phyloP scores from a whole-genome alignment of 2,329 filamentous ascomycete genomes.

The Ceratocystis lukuohia region DNA sequence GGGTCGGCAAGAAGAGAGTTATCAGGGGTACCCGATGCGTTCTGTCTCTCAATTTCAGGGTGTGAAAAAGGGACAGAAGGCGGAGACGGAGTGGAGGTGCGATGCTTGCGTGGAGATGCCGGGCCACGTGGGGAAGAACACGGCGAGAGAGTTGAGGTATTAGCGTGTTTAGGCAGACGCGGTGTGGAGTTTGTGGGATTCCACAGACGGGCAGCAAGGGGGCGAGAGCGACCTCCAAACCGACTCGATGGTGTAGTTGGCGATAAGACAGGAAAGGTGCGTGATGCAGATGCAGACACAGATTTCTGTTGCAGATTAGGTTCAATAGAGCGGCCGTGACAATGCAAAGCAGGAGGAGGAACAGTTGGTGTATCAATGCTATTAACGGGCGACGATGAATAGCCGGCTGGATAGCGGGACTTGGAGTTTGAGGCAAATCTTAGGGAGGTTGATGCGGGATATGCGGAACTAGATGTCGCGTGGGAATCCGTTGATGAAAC shows the following conservation, averaged over 20 bases:
- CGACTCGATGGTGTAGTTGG: neutral
- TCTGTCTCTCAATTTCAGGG: slow-evolving; percentile 30
- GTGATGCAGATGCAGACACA: slow-evolving; percentile 6
- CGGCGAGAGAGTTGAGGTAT: slow-evolving; percentile 17
- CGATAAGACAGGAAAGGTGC: slow-evolving; percentile 2
- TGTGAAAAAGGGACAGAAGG: slow-evolving; percentile 38
- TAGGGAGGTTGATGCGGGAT: slow-evolving; percentile 18
- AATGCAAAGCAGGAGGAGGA: neutral
- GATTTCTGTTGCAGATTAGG: neutral
- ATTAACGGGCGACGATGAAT: neutral
- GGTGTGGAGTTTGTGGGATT: slow-evolving; percentile 49
- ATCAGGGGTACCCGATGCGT: slow-evolving; percentile 27
- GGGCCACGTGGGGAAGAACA: neutral
- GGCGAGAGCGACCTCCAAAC: slow-evolving; percentile 27
- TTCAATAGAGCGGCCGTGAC: slow-evolving; percentile 12
- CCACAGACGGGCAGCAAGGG: slow-evolving; percentile 42
- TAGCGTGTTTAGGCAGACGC: slow-evolving; percentile 26
- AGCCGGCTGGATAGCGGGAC: neutral
- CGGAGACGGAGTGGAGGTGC: slow-evolving; percentile 40
- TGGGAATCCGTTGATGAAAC: slow-evolving; percentile 38
- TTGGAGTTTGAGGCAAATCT: slow-evolving; percentile 16
- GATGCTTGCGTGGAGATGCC: slow-evolving; percentile 29
- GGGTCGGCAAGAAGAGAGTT: slow-evolving; percentile 34
- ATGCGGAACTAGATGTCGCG: slow-evolving; percentile 22
- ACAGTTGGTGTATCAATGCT: neutral